Percentiles rank a stretch among this genome's conserved stretches.
Conservation (phyloP, 495 filamentous ascomycete species). For the Rusavskia elegans region DNA sequence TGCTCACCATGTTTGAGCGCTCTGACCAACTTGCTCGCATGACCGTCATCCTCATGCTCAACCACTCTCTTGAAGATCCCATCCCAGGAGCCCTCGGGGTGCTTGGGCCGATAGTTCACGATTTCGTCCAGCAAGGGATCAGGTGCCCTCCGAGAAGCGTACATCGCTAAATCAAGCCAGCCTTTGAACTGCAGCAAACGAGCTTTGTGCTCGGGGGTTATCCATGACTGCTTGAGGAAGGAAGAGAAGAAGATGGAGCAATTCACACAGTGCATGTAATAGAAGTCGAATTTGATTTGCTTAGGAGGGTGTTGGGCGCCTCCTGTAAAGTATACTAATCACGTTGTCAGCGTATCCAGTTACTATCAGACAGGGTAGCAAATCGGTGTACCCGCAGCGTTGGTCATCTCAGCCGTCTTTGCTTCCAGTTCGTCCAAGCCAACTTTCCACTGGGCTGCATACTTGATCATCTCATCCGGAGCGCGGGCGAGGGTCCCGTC, state of each 20-base stretch:
- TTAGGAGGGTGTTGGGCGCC: constrained; percentile 48
- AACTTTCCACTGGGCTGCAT: constrained; percentile 44
- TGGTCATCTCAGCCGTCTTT: constrained; percentile 62
- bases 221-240: constrained; percentile 27
- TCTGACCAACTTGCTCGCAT: constrained; percentile 55
- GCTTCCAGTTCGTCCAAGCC: constrained; percentile 45
- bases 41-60: constrained; percentile 55
- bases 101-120: constrained; percentile 30
- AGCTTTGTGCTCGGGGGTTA: constrained; percentile 30
- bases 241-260: constrained; percentile 44
- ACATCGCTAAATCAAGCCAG: constrained; percentile 50
- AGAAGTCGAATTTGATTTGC: constrained; percentile 63
- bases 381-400: constrained; percentile 30
- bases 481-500: constrained; percentile 51
- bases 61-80: constrained; percentile 39
- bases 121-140: constrained; percentile 39
- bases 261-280: constrained; percentile 55
- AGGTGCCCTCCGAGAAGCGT: constrained; percentile 42
- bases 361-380: not conserved
- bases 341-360: not conserved
- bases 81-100: constrained; percentile 28
- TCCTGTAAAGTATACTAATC: constrained; percentile 40
- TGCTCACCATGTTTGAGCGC: constrained; percentile 44
- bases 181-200: constrained; percentile 65
- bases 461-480: constrained; percentile 40